These are phyloP conservation scores for Candida tropicalis DNA, from an alignment of 1,139 yeast genomes.

Conservation along the genomic window DNA sequence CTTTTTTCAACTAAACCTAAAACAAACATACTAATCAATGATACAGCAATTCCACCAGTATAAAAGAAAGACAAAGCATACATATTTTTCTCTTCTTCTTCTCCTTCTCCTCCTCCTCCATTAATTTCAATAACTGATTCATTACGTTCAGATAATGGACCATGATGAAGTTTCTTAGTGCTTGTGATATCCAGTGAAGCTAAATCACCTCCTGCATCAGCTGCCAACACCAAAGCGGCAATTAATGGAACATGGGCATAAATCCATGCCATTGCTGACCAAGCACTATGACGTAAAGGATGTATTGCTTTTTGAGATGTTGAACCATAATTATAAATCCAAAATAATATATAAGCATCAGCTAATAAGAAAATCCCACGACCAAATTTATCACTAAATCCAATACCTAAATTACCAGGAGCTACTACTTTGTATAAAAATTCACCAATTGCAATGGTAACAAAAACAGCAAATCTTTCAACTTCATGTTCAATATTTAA, in stretches of 20 bases:
- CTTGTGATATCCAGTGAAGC: constrained; percentile 22
- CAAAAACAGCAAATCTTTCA: constrained; percentile 60
- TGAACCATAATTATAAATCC: constrained; percentile 60
- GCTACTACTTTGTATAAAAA: constrained; percentile 63
- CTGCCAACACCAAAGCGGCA: constrained; percentile 55
- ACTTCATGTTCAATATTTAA: constrained; percentile 69
- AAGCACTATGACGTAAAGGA: constrained; percentile 53
- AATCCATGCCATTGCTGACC: constrained; percentile 51
- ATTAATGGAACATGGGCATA: constrained; percentile 56
- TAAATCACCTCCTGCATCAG: constrained; percentile 64
- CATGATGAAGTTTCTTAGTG: constrained; percentile 8
- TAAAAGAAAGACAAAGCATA: constrained; percentile 48
- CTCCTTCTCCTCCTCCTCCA: constrained; percentile 12
- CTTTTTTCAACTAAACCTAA: constrained; percentile 44
- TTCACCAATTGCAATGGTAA: constrained; percentile 68
- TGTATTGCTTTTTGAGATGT: constrained; percentile 53
- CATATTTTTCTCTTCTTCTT: constrained; percentile 29
- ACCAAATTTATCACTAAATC: constrained; percentile 46
- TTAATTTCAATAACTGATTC: neutral
- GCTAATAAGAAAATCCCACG: constrained; percentile 54
- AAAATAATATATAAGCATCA: constrained; percentile 53
- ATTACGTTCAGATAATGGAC: constrained; percentile 6
- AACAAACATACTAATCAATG: constrained; percentile 35
- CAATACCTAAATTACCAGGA: constrained; percentile 47
- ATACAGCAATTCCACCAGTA: constrained; percentile 51